Percentiles rank a stretch among this genome's conserved stretches.
These are phyloP conservation scores for Diaporthe citri DNA, from an alignment of 2,329 filamentous ascomycete species.

Conservation along the genomic window DNA sequence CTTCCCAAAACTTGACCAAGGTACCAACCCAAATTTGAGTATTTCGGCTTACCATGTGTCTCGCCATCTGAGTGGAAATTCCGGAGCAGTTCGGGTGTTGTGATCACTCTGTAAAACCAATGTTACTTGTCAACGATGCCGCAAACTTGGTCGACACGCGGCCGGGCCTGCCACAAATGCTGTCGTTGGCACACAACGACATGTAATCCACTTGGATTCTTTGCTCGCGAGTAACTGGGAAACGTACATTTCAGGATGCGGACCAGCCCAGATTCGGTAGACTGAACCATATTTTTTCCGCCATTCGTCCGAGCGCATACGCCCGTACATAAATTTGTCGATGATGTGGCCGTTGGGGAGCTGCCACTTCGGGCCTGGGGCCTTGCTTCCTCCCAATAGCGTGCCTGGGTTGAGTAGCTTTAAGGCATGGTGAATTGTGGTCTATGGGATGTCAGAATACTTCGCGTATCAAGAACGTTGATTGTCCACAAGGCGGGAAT, in stretches of 20 bases:
- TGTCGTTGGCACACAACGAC: no score
- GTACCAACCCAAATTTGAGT: constrained; percentile 20
- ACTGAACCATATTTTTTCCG: constrained; percentile 16
- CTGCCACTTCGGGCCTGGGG: constrained; percentile 9
- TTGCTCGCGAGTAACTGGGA: neutral
- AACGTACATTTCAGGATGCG: constrained; percentile 21
- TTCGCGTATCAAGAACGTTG: no score
- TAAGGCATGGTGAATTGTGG: neutral
- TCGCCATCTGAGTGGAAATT: constrained; percentile 4
- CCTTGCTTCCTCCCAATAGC: neutral
- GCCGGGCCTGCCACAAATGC: no score
- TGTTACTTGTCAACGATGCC: no score
- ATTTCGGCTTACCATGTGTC: neutral
- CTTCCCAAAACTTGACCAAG: neutral
- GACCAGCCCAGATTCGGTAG: constrained; percentile 10
- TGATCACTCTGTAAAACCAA: constrained; percentile 1
- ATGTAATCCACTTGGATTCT: no score
- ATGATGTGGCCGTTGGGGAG: constrained; percentile 12
- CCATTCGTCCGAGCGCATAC: neutral
- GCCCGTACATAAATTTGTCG: constrained; percentile 9
- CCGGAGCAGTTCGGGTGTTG: neutral
- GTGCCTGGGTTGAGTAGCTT: constrained; percentile 7
- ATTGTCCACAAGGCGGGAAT: no score
- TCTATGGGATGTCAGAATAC: no score
- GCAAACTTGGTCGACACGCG: no score